phyloP scores from a whole-genome alignment of 208 protist species.

The Crithidia sp. region DNA sequence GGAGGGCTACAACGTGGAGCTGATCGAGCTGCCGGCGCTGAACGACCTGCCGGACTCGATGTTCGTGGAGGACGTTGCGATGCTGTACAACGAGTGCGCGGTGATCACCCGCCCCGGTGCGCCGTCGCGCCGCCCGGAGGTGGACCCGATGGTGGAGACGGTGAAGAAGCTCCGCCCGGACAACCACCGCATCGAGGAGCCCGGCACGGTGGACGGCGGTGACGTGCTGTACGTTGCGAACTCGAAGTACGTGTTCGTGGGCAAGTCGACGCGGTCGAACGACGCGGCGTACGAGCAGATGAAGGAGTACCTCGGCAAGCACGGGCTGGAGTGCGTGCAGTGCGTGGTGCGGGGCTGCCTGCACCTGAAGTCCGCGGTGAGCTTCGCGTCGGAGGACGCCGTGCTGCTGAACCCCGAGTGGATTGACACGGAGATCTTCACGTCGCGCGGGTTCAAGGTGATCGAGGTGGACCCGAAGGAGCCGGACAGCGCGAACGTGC shows the following conservation, averaged over 20 bases:
- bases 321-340: constrained; percentile 50
- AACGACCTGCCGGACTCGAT: constrained; percentile 54
- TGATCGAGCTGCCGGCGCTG: constrained; percentile 48
- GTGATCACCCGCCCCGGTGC: constrained; percentile 56
- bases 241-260: constrained; percentile 57
- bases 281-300: constrained; percentile 51
- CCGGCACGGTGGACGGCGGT: constrained; percentile 50
- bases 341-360: constrained; percentile 39
- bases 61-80: constrained; percentile 59
- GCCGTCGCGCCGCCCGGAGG: constrained; percentile 48
- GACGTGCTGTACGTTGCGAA: constrained; percentile 52
- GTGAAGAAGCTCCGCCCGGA: constrained; percentile 38
- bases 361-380: constrained; percentile 54
- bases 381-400: constrained; percentile 36
- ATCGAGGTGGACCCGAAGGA: constrained; percentile 39
- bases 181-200: constrained; percentile 45
- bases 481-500: constrained; percentile 46
- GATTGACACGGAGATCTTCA: constrained; percentile 50
- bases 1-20: constrained; percentile 51
- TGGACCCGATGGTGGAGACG: constrained; percentile 41
- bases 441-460: constrained; percentile 45
- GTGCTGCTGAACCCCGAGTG: constrained; percentile 45
- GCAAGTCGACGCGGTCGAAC: constrained; percentile 59
- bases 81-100: constrained; percentile 53
- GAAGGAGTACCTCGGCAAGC: constrained; percentile 46